A percentile compares a stretch with the other conserved stretches of the same genome.
Conservation (phyloP, 2,329 filamentous ascomycete species). For the Fusarium luffae region DNA sequence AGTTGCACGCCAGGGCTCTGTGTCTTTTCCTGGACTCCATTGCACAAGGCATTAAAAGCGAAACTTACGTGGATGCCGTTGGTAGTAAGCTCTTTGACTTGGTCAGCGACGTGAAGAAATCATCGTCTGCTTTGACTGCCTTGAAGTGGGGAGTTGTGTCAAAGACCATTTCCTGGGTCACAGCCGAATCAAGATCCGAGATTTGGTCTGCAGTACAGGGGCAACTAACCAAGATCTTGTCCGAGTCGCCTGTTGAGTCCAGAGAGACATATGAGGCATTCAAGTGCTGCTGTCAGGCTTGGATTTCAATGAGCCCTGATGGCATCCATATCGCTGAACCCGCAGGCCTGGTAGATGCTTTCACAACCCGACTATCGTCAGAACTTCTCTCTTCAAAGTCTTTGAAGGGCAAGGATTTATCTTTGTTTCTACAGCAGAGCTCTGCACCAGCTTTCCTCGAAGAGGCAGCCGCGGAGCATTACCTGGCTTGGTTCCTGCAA, state of each 20-base stretch:
- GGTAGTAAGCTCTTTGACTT: conserved; percentile 54
- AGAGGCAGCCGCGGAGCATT: conserved; percentile 46
- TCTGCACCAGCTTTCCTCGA: conserved; percentile 42
- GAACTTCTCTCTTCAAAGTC: conserved; percentile 44
- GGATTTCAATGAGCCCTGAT: conserved; percentile 54
- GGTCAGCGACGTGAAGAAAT: conserved; percentile 46
- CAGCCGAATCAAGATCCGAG: conserved; percentile 44
- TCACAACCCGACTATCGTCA: conserved; percentile 49
- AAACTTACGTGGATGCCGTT: conserved; percentile 57
- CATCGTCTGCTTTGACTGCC: conserved; percentile 47
- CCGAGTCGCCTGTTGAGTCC: conserved; percentile 48
- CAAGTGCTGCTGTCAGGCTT: conserved; percentile 53
- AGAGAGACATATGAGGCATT: conserved; percentile 56
- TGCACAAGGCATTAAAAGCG: conserved; percentile 54
- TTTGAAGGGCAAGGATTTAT: conserved; percentile 40
- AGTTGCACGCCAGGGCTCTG: conserved; percentile 47
- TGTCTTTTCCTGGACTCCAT: conserved; percentile 58
- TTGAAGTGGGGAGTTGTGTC: conserved; percentile 57
- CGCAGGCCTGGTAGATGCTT: conserved; percentile 49
- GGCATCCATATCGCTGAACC: conserved; percentile 46
- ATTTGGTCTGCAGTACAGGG: conserved; percentile 51
- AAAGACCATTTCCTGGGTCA: conserved; percentile 51
- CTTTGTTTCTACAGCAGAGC: conserved; percentile 23
- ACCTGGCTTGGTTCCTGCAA: conserved; percentile 50
- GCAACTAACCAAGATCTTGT: conserved; percentile 49